Base-by-base conservation (phyloP, 768 basidiomycete species). In the Lentinula lateritia region DNA sequence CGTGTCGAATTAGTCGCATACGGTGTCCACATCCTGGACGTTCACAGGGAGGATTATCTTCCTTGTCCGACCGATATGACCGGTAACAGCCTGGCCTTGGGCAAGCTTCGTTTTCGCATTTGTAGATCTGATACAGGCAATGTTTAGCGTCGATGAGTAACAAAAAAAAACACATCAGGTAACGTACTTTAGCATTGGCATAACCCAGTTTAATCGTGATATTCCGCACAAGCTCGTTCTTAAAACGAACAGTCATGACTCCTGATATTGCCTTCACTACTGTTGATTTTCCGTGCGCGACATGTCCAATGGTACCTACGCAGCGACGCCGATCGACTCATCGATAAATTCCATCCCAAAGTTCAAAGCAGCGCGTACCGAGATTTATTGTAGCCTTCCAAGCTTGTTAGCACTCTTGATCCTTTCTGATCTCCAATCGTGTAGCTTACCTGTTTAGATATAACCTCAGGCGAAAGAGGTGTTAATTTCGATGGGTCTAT, bases 191-290 rank as follows among this genome's bases (percentile, higher is more conserved):
- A 46, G 97, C 97, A 68, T 99, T 99, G 50, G 97, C 97, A 72
- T 98, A 99, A 63, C 97, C 97, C 52, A 99, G 84, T 79, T 99
- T 98, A 79, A 99, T 99, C 20, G 96, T 99, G 69, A 98, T 99
- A 76, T 99, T 99, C 64, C 96, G 82, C 63, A 98, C 97, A 61
- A 98, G 86, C 76, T 99, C 97, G 75, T 98, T 98, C 82, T 99
- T 99, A 77, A 99, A 98, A 68, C 96, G 85, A 52, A 98, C 97
- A 16, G 97, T 98, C 86, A 92, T 90, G 16, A 98, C 96, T 6
- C 97, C 95, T 9, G 96, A 98, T 72, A 99, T 98, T 35, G 97
- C 97, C 78, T 98, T 95, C 62, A 98, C 96, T 60, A 98, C 95
- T 6, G 92, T 95, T 60, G 92, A 94, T 79, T 95, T 95, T 68